Conservation (phyloP, 129 eudicot species). For the Tanacetum coccineum region DNA sequence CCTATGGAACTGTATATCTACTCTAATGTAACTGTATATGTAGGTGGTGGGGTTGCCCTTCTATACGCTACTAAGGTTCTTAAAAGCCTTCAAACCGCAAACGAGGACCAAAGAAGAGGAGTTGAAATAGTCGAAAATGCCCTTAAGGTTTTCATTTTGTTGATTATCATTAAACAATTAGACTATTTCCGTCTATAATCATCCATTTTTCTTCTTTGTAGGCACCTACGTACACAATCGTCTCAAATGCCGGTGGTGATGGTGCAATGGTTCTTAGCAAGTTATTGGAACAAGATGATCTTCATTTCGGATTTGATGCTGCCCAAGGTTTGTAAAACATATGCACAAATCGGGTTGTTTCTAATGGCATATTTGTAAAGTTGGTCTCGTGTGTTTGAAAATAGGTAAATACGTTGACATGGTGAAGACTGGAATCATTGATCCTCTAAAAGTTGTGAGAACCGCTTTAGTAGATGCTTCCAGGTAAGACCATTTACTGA, state of each 20-base stretch:
- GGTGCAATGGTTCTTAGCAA: slow-evolving; percentile 76
- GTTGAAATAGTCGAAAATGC: slow-evolving; percentile 78
- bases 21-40: neutral
- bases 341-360: neutral
- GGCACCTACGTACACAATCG: slow-evolving; percentile 82
- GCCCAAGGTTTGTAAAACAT: slow-evolving; percentile 71
- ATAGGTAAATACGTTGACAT: slow-evolving; percentile 74
- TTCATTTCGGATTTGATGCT: slow-evolving; percentile 74
- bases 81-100: slow-evolving; percentile 58
- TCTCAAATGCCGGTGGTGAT: slow-evolving; percentile 88
- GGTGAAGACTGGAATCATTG: slow-evolving; percentile 90
- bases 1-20: no score
- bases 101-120: slow-evolving; percentile 83
- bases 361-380: neutral
- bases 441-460: slow-evolving; percentile 87
- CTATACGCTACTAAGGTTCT: slow-evolving; percentile 77
- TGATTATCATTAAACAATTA: neutral
- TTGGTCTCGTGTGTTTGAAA: slow-evolving; percentile 3
- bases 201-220: slow-evolving; percentile 18
- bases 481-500: slow-evolving; percentile 38
- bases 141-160: slow-evolving; percentile 53
- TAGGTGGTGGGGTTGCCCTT: slow-evolving; percentile 98
- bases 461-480: slow-evolving; percentile 93
- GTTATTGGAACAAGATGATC: slow-evolving; percentile 81
- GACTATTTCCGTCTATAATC: neutral